Evolutionary conservation across 1,284 basidiomycete species (phyloP).

Genomic region (Inonotus hispidus): DNA sequence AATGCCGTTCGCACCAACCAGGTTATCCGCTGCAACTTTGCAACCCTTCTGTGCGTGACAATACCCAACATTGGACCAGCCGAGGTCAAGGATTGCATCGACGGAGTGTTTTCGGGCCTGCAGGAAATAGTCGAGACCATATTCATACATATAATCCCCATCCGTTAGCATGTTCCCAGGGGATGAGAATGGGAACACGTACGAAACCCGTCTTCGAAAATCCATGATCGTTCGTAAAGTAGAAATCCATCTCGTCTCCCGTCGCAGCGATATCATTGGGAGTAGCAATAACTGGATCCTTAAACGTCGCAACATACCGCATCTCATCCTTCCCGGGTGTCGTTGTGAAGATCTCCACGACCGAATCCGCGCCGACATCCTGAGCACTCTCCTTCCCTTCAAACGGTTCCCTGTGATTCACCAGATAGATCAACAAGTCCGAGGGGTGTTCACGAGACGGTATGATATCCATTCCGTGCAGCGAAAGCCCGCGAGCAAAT

Average conservation of each 20-base stretch:
- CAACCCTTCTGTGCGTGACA: constrained; percentile 55
- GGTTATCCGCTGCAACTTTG: constrained; percentile 42
- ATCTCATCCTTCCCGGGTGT: constrained; percentile 39
- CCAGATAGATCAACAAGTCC: constrained; percentile 60
- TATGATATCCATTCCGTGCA: constrained; percentile 73
- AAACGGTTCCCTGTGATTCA: constrained; percentile 57
- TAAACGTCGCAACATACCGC: constrained; percentile 53
- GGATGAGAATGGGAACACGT: constrained; percentile 23
- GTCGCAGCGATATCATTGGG: constrained; percentile 69
- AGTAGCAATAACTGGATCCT: constrained; percentile 50
- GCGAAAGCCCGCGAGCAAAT: constrained; percentile 41
- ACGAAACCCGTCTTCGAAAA: constrained; percentile 48
- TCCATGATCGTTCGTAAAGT: constrained; percentile 61
- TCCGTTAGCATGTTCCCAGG: neutral
- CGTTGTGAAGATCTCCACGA: constrained; percentile 66
- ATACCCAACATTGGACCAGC: constrained; percentile 45
- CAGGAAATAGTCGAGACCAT: neutral
- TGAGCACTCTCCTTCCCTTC: constrained; percentile 29
- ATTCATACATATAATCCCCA: neutral
- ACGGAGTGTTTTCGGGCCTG: neutral
- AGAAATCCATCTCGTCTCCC: constrained; percentile 54
- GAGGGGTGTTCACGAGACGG: constrained; percentile 42
- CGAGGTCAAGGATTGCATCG: constrained; percentile 13
- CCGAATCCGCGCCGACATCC: constrained; percentile 61
- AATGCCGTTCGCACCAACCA: constrained; percentile 54